Evolutionary conservation across 139 green algal species (phyloP), one percentile per base, ranked within the genome.

Genomic region (Chlorella sp.): DNA sequence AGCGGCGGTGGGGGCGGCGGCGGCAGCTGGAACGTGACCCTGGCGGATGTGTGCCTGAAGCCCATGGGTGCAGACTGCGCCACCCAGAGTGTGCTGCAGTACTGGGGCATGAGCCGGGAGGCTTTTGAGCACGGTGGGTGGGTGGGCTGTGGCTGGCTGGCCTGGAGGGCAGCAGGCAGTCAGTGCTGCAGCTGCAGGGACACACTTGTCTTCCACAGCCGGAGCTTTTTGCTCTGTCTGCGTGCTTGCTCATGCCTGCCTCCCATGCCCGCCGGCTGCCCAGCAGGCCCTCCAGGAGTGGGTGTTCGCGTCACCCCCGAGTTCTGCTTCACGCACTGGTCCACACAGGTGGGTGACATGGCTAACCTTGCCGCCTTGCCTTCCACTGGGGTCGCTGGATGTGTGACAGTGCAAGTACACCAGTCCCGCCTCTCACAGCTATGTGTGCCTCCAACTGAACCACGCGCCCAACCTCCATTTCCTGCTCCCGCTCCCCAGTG

Each of bases 41-140:
- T 98, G 34, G 5, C 80, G 18, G 91, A 93, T 63, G 91, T 98
- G 3, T 98, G 95, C 92, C 97, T 94, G 90, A 96, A 96, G 80
- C 96, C 95, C 1, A 92, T 98, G 63, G 96, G 94, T 7, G 88
- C 85, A 18, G 86, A 81, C 0, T 98, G 96, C 84, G 96, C 93
- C 38, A 96, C 89, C 0, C 90, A 98, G 84, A 95, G 89, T 68
- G 83, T 98, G 25, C 89, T 97, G 89, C 95, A 98, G 94, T 98
- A 97, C 87, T 98, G 96, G 96, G 79, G 92, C 18, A 95, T 98
- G 93, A 85, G 94, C 83, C 18, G 82, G 18, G 32, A 85, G 6
- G 64, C 90, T 2, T 93, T 90, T 60, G 60, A 91, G 64, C 82
- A 87, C 25, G 89, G 85, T 86, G 63, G 38, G 71, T 30, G 21